Evolutionary conservation across 371 early-diverging fungal species (phyloP), one percentile per base, ranked within the genome.

Genomic region (Apophysomyces sp.): DNA sequence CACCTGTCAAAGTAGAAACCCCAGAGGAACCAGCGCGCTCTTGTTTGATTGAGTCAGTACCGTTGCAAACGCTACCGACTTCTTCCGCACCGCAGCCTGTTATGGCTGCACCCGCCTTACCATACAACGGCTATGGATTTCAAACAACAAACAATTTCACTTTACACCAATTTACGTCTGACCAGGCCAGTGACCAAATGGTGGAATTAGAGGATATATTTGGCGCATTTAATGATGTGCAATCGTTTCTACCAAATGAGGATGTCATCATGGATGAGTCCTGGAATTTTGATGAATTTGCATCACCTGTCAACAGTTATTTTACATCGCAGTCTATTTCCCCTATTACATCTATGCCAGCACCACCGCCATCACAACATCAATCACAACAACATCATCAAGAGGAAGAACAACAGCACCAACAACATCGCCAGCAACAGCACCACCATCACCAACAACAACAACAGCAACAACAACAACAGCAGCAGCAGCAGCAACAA

Each of bases 191-290:
- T 60, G 74, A 80, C 63, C 75, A 75, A 60, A 68, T 73, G 27
- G 68, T 77, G 9, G 66, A 76, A 53, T 57, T 80, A 12, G 76
- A 80, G 52, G 73, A 77, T 66, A 80, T 73, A 8, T 76, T 79
- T 62, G 74, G 72, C 21, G 60, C 73, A 3, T 68, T 73, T 67
- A 60, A 67, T 21, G 60, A 60, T 55, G 55, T 65, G 32, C 55
- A 55, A 32, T 41, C 56, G 29, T 54, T 58, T 21, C 39, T 44
- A 21, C 49, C 49, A 44, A 44, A 44, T 11, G 49, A 44, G 16
- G 49, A 44, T 21, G 49, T 44, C 6, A 9, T 44, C 18, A 44
- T 44, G 49, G 24, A 21, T 3, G 49, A 44, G 11, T 44, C 49
- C 9, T 65, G 66, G 66, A 61, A 55, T 30, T 56, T 58, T 29